Evolutionary conservation across 1,284 basidiomycete genomes (phyloP).

Genomic region (Lentinula novae-zelandiae): DNA sequence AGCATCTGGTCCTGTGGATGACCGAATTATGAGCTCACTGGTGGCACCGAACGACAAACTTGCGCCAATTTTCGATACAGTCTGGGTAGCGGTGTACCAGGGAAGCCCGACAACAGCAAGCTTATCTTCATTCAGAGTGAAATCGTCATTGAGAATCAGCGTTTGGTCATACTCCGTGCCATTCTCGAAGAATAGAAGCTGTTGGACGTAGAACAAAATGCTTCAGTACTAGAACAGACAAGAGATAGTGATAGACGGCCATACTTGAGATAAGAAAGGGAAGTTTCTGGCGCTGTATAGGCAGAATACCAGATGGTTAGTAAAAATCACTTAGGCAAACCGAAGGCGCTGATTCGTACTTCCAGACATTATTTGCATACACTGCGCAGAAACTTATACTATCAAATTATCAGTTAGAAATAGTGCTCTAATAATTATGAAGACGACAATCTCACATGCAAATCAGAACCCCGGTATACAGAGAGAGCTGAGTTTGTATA

Average conservation of each 20-base stretch:
- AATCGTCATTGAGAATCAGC: conserved; percentile 32
- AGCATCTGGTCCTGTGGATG: background rate
- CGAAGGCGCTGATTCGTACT: conserved; percentile 5
- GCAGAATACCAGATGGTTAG: background rate
- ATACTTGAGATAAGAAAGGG: conserved; percentile 45
- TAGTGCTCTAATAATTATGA: background rate
- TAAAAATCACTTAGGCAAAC: background rate
- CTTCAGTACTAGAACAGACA: background rate
- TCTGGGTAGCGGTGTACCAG: conserved; percentile 39
- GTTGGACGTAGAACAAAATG: background rate
- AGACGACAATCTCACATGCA: conserved; percentile 32
- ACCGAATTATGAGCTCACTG: conserved; percentile 7
- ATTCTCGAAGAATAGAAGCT: conserved; percentile 31
- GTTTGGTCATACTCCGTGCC: conserved; percentile 30
- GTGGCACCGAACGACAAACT: conserved; percentile 41
- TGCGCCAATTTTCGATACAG: conserved; percentile 34
- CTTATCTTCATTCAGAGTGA: conserved; percentile 38
- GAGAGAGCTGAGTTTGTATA: conserved; percentile 37
- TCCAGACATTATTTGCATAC: conserved; percentile 37
- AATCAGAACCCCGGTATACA: conserved; percentile 32
- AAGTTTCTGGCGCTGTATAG: conserved; percentile 32
- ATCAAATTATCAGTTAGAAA: conserved; percentile 13
- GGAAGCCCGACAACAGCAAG: conserved; percentile 39
- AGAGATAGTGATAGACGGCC: conserved; percentile 16
- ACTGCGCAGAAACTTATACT: conserved; percentile 29